phyloP scores from a whole-genome alignment of 1,139 yeast genomes.

The Wickerhamomyces sp. region DNA sequence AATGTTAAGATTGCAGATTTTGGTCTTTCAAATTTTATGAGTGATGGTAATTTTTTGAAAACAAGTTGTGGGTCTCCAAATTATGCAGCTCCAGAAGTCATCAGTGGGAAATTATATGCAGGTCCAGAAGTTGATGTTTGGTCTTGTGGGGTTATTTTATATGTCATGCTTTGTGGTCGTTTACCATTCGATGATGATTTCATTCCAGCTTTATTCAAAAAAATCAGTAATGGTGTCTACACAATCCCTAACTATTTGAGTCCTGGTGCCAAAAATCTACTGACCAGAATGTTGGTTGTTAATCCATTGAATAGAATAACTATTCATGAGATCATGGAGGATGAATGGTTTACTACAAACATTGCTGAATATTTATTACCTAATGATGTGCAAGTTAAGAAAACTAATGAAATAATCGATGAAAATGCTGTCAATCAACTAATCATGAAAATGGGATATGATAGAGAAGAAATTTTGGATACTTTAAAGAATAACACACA shows the following conservation, averaged over 20 bases:
- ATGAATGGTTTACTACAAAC: constrained; percentile 88
- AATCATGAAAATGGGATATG: constrained; percentile 89
- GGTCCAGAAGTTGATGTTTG: constrained; percentile 99
- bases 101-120: constrained; percentile 91
- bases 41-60: constrained; percentile 93
- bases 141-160: constrained; percentile 95
- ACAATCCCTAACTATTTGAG: constrained; percentile 87
- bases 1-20: constrained; percentile 97
- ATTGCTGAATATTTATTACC: constrained; percentile 82
- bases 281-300: constrained; percentile 92
- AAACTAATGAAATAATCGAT: constrained; percentile 43
- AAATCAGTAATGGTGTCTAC: constrained; percentile 92
- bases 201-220: constrained; percentile 92
- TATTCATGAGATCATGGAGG: constrained; percentile 89
- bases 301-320: constrained; percentile 95
- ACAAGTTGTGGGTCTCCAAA: constrained; percentile 97
- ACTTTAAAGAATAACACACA: constrained; percentile 55
- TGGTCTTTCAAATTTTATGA: constrained; percentile 94
- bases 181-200: constrained; percentile 97
- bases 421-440: constrained; percentile 78
- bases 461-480: constrained; percentile 76
- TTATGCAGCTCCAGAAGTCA: constrained; percentile 98
- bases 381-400: constrained; percentile 42
- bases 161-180: constrained; percentile 96
- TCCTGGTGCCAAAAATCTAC: constrained; percentile 78